A percentile compares a stretch with the other conserved stretches of the same genome.
These are phyloP conservation scores for Nigrospora oryzae DNA, from an alignment of 2,329 filamentous ascomycete genomes.

Conservation along the genomic window DNA sequence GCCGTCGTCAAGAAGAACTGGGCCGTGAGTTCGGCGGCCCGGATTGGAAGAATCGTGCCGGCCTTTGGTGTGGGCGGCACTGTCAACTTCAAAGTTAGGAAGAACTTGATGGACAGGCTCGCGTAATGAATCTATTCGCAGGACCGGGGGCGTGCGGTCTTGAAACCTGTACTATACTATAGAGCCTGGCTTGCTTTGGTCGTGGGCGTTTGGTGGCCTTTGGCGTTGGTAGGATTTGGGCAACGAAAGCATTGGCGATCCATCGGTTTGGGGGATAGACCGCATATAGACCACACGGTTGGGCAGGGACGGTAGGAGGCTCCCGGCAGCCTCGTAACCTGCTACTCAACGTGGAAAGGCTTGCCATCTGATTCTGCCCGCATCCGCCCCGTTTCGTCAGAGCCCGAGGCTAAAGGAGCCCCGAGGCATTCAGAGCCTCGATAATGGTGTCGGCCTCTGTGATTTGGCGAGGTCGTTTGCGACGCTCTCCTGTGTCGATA, in stretches of 20 bases:
- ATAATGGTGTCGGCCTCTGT: conserved; percentile 32
- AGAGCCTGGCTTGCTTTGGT: background rate
- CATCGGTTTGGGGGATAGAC: conserved; percentile 4
- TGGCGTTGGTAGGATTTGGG: conserved; percentile 9
- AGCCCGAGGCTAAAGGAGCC: conserved; percentile 9
- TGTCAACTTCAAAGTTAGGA: conserved; percentile 67
- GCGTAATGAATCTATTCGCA: conserved; percentile 14
- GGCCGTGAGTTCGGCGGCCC: conserved; percentile 61
- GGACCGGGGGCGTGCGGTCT: background rate
- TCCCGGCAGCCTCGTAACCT: background rate
- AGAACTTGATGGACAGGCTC: conserved; percentile 55
- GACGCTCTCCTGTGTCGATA: conserved; percentile 38
- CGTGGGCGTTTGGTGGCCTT: conserved; percentile 2
- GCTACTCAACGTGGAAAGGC: background rate
- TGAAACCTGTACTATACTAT: background rate
- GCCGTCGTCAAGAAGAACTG: conserved; percentile 65
- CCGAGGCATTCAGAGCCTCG: conserved; percentile 28
- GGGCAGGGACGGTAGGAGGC: background rate
- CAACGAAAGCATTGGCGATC: conserved; percentile 1
- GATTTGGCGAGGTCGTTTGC: conserved; percentile 18
- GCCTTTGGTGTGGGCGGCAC: conserved; percentile 86
- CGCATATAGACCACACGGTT: background rate
- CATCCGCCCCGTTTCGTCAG: background rate
- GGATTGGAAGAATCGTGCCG: conserved; percentile 78
- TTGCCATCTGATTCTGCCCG: background rate